Conservation (phyloP, 2,329 filamentous ascomycete species). For the Pseudopithomyces maydicus region DNA sequence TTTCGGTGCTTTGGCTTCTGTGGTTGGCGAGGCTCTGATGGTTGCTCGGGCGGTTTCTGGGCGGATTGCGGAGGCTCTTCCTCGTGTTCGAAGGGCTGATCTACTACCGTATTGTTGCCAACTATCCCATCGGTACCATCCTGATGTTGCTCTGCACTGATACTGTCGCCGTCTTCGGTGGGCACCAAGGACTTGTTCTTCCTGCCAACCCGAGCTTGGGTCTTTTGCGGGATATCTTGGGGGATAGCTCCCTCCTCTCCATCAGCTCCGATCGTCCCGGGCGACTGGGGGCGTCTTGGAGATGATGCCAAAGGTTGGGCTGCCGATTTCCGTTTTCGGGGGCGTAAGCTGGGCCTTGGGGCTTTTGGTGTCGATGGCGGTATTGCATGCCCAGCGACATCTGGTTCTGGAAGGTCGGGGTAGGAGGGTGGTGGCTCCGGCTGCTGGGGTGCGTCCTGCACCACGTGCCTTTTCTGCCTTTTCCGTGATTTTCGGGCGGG, state of each 20-base stretch:
- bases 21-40: neutral
- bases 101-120: too few species aligned
- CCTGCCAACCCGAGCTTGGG: neutral
- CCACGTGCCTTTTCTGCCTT: conserved; percentile 13
- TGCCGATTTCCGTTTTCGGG: neutral
- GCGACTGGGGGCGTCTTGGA: neutral
- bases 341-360: neutral
- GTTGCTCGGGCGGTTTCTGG: neutral
- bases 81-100: neutral
- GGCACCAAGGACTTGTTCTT: too few species aligned
- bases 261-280: neutral
- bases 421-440: neutral
- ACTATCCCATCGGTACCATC: neutral
- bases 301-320: neutral
- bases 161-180: neutral
- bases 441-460: neutral
- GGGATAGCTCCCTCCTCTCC: neutral
- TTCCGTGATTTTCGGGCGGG: conserved; percentile 17
- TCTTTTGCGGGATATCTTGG: neutral
- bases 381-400: neutral
- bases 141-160: neutral
- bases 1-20: neutral
- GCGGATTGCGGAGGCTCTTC: neutral
- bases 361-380: neutral
- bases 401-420: neutral